Conservation (phyloP, 75 land plant genomes). For the Isoetes taiwanensis region DNA sequence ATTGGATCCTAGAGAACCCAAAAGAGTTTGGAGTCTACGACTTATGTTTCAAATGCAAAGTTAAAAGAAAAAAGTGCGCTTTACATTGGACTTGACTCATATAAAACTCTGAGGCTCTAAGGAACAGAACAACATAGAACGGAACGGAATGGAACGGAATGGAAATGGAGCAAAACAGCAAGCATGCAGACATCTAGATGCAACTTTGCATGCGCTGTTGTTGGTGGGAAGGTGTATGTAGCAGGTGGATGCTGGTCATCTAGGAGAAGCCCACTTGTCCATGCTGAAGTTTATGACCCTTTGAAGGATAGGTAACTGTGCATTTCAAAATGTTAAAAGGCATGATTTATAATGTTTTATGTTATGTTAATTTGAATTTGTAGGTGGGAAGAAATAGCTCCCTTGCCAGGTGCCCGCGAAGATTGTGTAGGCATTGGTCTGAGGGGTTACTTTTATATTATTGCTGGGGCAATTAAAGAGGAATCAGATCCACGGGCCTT, state of each 20-base stretch:
- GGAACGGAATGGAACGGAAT: too few relatives aligned
- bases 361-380: background rate
- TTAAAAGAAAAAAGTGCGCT: too few relatives aligned
- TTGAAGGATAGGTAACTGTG: conserved; percentile 16
- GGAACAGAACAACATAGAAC: too few relatives aligned
- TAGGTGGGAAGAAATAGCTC: conserved; percentile 24
- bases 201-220: conserved; percentile 27
- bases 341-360: background rate
- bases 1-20: too few relatives aligned
- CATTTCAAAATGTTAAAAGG: background rate
- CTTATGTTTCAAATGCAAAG: too few relatives aligned
- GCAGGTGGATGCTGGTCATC: conserved; percentile 24
- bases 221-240: conserved; percentile 19
- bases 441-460: conserved; percentile 15
- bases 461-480: conserved; percentile 12
- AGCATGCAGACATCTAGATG: conserved; percentile 17
- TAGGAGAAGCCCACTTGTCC: conserved; percentile 8
- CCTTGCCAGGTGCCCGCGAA: conserved; percentile 20
- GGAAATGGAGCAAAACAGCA: conserved; percentile 18
- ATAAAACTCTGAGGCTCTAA: too few relatives aligned
- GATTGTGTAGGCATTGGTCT: conserved; percentile 16
- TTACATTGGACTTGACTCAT: too few relatives aligned
- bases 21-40: too few relatives aligned
- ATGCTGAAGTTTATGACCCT: conserved; percentile 23
- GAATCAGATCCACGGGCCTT: conserved; percentile 9